Percentiles rank a stretch among this genome's conserved stretches.
phyloP scores from a whole-genome alignment of 441 rosid species.

The Melastoma candidum region DNA sequence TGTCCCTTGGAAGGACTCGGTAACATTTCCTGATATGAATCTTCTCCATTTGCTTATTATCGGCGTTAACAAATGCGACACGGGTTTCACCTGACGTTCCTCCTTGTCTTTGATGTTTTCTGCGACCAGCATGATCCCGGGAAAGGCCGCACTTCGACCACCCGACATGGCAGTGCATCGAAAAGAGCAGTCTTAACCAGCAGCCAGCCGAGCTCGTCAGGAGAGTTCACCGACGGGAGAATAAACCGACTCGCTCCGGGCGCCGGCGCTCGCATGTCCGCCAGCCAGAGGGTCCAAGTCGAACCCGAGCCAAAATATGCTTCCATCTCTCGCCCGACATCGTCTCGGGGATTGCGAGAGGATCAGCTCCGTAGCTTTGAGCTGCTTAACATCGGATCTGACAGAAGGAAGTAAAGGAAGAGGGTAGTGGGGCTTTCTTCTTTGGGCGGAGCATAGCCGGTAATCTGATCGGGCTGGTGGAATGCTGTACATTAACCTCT shows the following conservation, averaged over 20 bases:
- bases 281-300: conserved; percentile 57
- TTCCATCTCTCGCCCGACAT: conserved; percentile 44
- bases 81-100: too few relatives aligned
- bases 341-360: conserved; percentile 43
- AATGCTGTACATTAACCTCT: too few relatives aligned
- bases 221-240: conserved; percentile 54
- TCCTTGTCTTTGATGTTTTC: too few relatives aligned
- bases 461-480: too few relatives aligned
- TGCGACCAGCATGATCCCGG: conserved; percentile 44
- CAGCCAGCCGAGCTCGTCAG: conserved; percentile 73
- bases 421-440: too few relatives aligned
- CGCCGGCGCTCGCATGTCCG: conserved; percentile 42
- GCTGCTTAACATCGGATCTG: conserved; percentile 49
- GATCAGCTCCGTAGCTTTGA: conserved; percentile 73
- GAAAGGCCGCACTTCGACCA: conserved; percentile 43
- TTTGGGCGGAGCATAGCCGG: too few relatives aligned
- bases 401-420: conserved; percentile 3
- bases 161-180: conserved; percentile 62
- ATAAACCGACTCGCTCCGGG: conserved; percentile 43
- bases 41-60: conserved; percentile 13
- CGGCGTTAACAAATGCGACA: too few relatives aligned
- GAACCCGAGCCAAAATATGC: conserved; percentile 48
- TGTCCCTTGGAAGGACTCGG: conserved; percentile 5
- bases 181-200: conserved; percentile 48
- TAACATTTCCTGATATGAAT: not conserved